Percentiles rank a stretch among this genome's conserved stretches.
Evolutionary conservation across 495 filamentous ascomycete species (phyloP).

Genomic region (Patellaria atrata): DNA sequence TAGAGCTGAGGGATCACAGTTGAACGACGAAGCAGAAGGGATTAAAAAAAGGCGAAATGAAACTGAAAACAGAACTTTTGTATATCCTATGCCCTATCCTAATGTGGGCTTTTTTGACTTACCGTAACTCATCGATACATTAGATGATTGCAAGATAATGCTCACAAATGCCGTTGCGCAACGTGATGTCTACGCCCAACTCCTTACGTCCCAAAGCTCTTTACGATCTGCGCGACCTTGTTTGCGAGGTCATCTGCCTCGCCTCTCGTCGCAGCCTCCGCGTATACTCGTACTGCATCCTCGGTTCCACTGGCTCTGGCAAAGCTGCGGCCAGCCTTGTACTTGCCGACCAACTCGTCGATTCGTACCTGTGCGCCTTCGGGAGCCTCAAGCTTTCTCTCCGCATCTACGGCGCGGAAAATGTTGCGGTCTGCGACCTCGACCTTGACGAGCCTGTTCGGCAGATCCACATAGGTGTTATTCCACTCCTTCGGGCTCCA

Average conservation of each 20-base stretch:
- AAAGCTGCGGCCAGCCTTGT: conserved; percentile 79
- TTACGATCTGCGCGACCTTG: conserved; percentile 61
- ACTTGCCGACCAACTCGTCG: conserved; percentile 75
- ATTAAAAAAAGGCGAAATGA: too few species aligned
- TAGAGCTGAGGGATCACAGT: too few species aligned
- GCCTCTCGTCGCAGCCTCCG: conserved; percentile 70
- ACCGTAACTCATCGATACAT: too few species aligned
- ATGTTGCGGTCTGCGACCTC: conserved; percentile 74
- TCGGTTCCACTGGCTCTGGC: conserved; percentile 89
- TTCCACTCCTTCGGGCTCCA: conserved; percentile 90
- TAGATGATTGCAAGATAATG: too few species aligned
- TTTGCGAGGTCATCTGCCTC: conserved; percentile 61
- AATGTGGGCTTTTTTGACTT: too few species aligned
- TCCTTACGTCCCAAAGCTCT: conserved; percentile 5
- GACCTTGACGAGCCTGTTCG: conserved; percentile 85
- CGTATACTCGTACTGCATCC: conserved; percentile 91
- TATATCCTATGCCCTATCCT: too few species aligned
- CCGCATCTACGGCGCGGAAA: conserved; percentile 83
- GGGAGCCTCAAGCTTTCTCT: conserved; percentile 71
- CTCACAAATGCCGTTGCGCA: too few species aligned
- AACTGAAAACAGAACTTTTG: too few species aligned
- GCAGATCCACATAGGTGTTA: conserved; percentile 84
- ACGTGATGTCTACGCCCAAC: too few species aligned
- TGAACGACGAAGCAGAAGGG: too few species aligned
- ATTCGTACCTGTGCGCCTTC: conserved; percentile 68